Conservation (phyloP, 1,139 yeast genomes). For the Lodderomyces orthopsilosis region DNA sequence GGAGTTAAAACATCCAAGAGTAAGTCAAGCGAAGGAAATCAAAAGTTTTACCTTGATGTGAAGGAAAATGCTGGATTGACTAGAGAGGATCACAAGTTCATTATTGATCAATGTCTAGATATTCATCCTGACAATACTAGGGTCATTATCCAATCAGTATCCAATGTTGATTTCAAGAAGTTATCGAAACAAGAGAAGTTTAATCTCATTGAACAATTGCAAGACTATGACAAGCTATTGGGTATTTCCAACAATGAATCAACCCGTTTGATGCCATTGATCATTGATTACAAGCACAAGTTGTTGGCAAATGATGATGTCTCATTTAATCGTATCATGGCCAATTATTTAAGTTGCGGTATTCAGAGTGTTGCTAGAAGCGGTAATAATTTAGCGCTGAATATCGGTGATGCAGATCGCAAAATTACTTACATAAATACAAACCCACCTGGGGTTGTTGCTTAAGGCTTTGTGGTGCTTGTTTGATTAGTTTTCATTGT, state of each 20-base stretch:
- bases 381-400: not conserved
- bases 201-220: constrained; percentile 12
- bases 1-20: not conserved
- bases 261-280: constrained; percentile 27
- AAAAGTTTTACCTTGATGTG: constrained; percentile 25
- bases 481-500: not conserved
- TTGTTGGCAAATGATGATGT: constrained; percentile 50
- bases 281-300: constrained; percentile 56
- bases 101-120: constrained; percentile 35
- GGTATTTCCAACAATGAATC: not conserved
- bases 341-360: constrained; percentile 41
- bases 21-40: not conserved
- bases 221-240: constrained; percentile 13
- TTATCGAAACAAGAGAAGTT: constrained; percentile 11
- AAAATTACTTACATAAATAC: not conserved
- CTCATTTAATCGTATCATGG: constrained; percentile 42
- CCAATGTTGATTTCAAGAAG: constrained; percentile 5
- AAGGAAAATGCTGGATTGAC: constrained; percentile 25
- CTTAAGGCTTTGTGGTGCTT: not conserved
- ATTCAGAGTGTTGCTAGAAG: constrained; percentile 24
- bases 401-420: constrained; percentile 1
- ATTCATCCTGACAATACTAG: constrained; percentile 45
- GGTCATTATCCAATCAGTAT: constrained; percentile 25
- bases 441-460: not conserved
- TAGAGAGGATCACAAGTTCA: constrained; percentile 32